Evolutionary conservation across 371 early-diverging fungal species (phyloP).

Genomic region (Sporodiniella umbellata): DNA sequence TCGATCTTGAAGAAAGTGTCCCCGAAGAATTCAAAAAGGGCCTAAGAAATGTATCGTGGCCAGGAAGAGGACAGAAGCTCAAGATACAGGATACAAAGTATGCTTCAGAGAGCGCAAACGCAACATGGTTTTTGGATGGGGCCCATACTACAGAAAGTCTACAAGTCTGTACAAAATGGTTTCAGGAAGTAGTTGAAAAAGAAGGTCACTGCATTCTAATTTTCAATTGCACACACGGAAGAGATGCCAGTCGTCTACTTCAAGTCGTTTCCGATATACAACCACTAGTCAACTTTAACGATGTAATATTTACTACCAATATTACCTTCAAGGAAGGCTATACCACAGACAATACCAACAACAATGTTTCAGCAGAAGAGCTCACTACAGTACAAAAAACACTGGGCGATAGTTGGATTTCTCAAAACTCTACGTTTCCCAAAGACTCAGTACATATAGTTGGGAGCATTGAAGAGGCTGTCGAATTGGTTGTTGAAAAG

Average conservation of each 20-base stretch:
- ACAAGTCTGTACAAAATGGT: conserved; percentile 79
- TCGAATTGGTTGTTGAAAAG: conserved; percentile 55
- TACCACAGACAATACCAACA: conserved; percentile 62
- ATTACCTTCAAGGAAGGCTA: conserved; percentile 54
- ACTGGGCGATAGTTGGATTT: conserved; percentile 51
- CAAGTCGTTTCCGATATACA: conserved; percentile 42
- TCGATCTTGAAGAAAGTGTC: conserved; percentile 22
- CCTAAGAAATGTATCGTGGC: conserved; percentile 72
- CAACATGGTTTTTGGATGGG: conserved; percentile 86
- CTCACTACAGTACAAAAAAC: conserved; percentile 52
- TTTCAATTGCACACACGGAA: conserved; percentile 88
- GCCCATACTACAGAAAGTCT: conserved; percentile 94
- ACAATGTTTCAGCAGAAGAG: conserved; percentile 56
- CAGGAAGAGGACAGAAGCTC: conserved; percentile 82
- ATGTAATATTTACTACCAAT: conserved; percentile 79
- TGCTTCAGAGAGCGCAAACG: conserved; percentile 32
- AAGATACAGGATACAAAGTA: conserved; percentile 33
- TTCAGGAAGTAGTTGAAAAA: conserved; percentile 32
- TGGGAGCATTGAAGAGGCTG: conserved; percentile 70
- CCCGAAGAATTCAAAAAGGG: conserved; percentile 58
- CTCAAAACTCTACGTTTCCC: conserved; percentile 29
- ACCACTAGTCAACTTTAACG: conserved; percentile 45
- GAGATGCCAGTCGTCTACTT: conserved; percentile 63
- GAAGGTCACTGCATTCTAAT: conserved; percentile 55
- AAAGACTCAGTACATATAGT: conserved; percentile 42